Evolutionary conservation across 148 eudicot species (phyloP).

Genomic region (Cornus suecica): DNA sequence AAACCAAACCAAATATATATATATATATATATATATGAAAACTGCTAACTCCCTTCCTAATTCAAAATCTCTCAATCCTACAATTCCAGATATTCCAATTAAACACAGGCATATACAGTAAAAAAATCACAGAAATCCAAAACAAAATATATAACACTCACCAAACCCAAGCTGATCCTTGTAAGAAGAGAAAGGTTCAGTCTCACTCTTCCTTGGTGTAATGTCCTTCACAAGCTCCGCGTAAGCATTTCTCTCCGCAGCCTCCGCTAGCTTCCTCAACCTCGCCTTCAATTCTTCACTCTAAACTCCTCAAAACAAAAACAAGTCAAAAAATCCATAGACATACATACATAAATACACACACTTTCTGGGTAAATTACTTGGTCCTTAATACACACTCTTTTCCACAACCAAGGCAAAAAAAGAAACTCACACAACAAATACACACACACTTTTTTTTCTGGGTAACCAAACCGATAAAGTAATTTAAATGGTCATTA

Average conservation of each 20-base stretch:
- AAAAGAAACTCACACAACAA: too few species aligned
- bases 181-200: constrained; percentile 1
- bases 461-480: too few species aligned
- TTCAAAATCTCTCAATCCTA: background rate
- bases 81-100: background rate
- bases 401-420: too few species aligned
- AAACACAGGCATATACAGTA: too few species aligned
- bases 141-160: background rate
- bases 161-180: background rate
- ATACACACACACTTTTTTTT: too few species aligned
- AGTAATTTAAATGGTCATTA: too few species aligned
- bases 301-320: background rate
- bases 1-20: background rate
- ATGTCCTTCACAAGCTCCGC: background rate
- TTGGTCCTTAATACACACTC: too few species aligned
- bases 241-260: background rate
- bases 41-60: background rate
- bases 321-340: too few species aligned
- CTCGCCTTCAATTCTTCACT: background rate
- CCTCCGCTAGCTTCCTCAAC: background rate
- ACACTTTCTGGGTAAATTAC: too few species aligned
- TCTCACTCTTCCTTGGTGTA: background rate
- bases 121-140: background rate
- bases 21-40: too few species aligned
- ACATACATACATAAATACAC: too few species aligned